Evolutionary conservation across 441 rosid genomes (phyloP).

Genomic region (Pelargonium exstipulatum): DNA sequence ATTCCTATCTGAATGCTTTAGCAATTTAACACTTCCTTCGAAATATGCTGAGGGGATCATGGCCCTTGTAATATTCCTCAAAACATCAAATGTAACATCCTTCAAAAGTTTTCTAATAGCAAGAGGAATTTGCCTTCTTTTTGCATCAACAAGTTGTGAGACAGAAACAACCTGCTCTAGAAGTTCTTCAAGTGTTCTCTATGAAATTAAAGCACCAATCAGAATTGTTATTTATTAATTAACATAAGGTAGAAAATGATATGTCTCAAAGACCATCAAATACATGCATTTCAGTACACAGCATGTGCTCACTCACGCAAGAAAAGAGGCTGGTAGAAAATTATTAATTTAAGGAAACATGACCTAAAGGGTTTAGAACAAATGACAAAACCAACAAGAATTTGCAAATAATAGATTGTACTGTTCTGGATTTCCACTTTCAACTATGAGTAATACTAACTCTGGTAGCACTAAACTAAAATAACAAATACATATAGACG

Average conservation of each 20-base stretch:
- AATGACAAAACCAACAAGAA: no score
- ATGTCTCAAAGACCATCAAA: not conserved
- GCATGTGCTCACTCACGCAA: not conserved
- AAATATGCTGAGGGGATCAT: conserved; percentile 77
- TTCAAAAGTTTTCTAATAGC: conserved; percentile 51
- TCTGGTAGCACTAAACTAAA: no score
- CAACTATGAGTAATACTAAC: no score
- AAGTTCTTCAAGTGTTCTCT: conserved; percentile 69
- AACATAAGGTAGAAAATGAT: conserved; percentile 1
- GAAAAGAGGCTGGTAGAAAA: not conserved
- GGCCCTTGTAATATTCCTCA: conserved; percentile 47
- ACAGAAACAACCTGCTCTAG: conserved; percentile 64
- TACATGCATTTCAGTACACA: not conserved
- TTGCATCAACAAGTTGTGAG: conserved; percentile 44
- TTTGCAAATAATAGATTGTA: no score
- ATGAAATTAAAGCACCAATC: conserved; percentile 22
- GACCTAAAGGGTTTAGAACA: no score
- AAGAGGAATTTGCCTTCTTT: conserved; percentile 44
- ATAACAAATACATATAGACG: no score
- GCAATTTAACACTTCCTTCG: conserved; percentile 59
- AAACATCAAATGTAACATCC: conserved; percentile 46
- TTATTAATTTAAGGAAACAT: no score
- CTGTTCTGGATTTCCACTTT: no score
- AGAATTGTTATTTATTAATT: not conserved
- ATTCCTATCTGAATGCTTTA: conserved; percentile 46